Base-by-base conservation (phyloP, 805 yeast genomes). In the Cyberlindnera mycetangii region DNA sequence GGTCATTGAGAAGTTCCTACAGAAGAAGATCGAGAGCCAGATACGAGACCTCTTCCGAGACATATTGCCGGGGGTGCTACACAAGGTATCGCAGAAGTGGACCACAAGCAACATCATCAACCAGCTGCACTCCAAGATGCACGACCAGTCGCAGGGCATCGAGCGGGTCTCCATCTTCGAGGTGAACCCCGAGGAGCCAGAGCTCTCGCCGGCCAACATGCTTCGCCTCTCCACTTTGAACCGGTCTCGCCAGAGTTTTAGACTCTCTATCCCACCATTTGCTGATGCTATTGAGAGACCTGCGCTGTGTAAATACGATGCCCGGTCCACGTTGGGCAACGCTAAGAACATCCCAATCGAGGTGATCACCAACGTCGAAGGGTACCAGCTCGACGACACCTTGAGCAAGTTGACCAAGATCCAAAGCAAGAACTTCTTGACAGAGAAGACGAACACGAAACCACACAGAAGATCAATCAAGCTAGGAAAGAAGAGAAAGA, bases 41-140 rank as follows among this genome's bases (percentile, higher is more conserved):
- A 81, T 89, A 27, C 69, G 95, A 42, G 87, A 83, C 41, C 69
- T 89, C 49, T 89, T 89, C 65, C 72, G 93, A 49, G 96, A 89
- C 59, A 84, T 88, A 41, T 71, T 89, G 42, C 96, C 96, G 2
- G 79, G 88, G 10, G 78, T 88, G 37, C 71, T 89, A 41, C 90
- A 89, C 65, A 79, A 83, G 55, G 73, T 87, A 45, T 80, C 89
- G 28, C 78, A 85, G 56, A 79, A 76, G 53, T 89, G 81, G 71
- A 75, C 82, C 3, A 61, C 67, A 20, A 66, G 71, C 14, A 64
- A 61, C 43, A 59, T 68, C 24, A 55, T 54, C 32, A 53, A 52
- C 33, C 59, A 61, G 40, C 31, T 58, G 21, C 60, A 56, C 32
- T 49, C 53, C 14, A 57, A 50, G 41, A 45, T 49, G 34, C 44